These are phyloP conservation scores for Colletotrichum paranaense DNA, from an alignment of 2,329 filamentous ascomycete genomes.

Conservation along the genomic window DNA sequence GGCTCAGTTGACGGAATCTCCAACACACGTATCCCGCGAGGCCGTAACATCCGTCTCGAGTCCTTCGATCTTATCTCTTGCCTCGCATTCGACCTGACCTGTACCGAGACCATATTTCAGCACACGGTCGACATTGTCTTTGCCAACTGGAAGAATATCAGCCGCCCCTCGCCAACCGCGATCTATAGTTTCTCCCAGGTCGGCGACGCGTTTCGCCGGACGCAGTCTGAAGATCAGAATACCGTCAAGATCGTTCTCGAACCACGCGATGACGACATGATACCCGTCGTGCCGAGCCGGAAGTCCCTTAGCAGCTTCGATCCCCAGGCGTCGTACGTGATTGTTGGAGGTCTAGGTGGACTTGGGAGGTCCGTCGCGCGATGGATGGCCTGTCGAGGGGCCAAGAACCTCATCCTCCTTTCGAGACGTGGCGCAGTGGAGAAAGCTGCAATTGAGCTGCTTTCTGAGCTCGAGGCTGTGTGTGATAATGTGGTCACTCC, in stretches of 20 bases:
- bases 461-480: constrained; percentile 32
- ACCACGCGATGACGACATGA: not conserved
- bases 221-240: constrained; percentile 25
- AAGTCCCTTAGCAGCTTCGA: constrained; percentile 16
- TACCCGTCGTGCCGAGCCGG: constrained; percentile 18
- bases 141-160: constrained; percentile 47
- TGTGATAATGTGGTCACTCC: constrained; percentile 32
- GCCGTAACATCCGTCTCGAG: constrained; percentile 58
- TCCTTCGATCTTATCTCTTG: constrained; percentile 52
- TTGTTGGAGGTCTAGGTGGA: constrained; percentile 41
- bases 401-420: constrained; percentile 44
- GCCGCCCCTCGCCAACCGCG: not conserved
- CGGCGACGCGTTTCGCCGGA: constrained; percentile 36
- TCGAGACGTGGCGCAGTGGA: constrained; percentile 41
- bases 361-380: constrained; percentile 38
- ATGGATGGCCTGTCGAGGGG: constrained; percentile 42
- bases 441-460: constrained; percentile 30
- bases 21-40: constrained; percentile 55
- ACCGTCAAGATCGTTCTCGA: constrained; percentile 14
- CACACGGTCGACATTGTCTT: constrained; percentile 41
- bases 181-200: constrained; percentile 8
- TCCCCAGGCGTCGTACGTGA: constrained; percentile 25
- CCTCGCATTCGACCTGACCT: not conserved
- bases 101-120: constrained; percentile 15
- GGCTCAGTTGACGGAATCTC: constrained; percentile 47